Conservation (phyloP, 2,329 filamentous ascomycete genomes). For the Paecilomyces sp. region DNA sequence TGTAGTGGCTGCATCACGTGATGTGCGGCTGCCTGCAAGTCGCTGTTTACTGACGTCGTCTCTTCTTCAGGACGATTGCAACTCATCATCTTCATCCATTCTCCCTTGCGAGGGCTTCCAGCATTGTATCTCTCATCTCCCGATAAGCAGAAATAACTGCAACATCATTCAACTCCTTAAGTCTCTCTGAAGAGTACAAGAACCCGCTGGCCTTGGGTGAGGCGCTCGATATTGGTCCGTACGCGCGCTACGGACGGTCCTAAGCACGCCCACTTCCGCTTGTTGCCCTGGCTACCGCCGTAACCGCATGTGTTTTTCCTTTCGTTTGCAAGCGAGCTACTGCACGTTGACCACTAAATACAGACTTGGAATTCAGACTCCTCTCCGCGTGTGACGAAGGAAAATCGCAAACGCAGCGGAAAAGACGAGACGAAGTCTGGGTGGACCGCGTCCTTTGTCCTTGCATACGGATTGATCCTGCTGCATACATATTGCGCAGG, state of each 20-base stretch:
- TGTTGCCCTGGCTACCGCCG: slow-evolving; percentile 33
- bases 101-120: neutral
- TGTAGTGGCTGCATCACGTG: neutral
- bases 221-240: neutral
- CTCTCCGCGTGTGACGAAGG: neutral
- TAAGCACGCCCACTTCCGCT: neutral
- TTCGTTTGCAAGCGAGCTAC: neutral
- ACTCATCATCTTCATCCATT: neutral
- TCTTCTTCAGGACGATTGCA: neutral
- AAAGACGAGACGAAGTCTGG: neutral
- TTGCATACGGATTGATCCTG: neutral
- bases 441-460: neutral
- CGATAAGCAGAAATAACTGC: neutral
- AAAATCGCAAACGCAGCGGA: neutral
- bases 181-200: neutral
- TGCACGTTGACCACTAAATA: slow-evolving; percentile 5
- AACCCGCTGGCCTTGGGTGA: neutral
- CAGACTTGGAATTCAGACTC: neutral
- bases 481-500: neutral
- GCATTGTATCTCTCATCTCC: neutral
- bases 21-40: neutral
- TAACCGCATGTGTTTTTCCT: slow-evolving; percentile 1
- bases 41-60: neutral
- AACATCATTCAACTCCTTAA: neutral
- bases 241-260: neutral